Evolutionary conservation across 305 asterid species (phyloP), one percentile per base, ranked within the genome.

Genomic region (Plantago coronopus): DNA sequence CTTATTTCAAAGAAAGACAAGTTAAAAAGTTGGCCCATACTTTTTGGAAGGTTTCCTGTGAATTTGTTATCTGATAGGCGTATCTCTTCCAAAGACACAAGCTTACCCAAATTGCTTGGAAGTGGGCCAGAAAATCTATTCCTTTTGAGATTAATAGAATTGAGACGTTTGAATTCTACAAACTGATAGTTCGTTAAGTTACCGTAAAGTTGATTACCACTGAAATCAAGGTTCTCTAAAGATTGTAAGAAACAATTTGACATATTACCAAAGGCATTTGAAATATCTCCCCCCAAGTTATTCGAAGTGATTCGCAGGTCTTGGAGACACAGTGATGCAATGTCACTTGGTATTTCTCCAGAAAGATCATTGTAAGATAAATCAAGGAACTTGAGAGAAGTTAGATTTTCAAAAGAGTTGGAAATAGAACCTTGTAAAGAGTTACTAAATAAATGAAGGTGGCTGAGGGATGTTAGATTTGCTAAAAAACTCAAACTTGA

Each of bases 1-100:
- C 3, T 14, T 15, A 72, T n/a, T 7, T 15, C 8, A 14, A 72
- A 57, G 0, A 0, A 0, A 17, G 50, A 22, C 19, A 72, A 62
- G 23, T 25, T 62, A 1, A n/a, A 29, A 27, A 72, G 66, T 38
- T 53, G 57, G 12, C 57, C 57, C 19, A 51, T 21, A 23, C 38
- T 51, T 8, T 51, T 40, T 45, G 59, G 59, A n/a, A 54, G 59
- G 37, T 54, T 54, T 11, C 59, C 59, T 0, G 40, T 27, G 21
- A 54, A 54, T 54, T 27, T 54, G 42, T 54, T 54, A 3, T 34
- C 0, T 0, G 40, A 3, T 7, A 53, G 25, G 22, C 29, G 17
- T 50, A 50, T 19, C 19, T 11, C 14, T 17, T 5, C 8, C 25
- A 50, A 50, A 17, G 15, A 20, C 14, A 14, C 16, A 20, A 50